Percentiles rank a stretch among this genome's conserved stretches.
phyloP scores from a whole-genome alignment of 73 alveolate genomes.

The Paramecium octaurelia region DNA sequence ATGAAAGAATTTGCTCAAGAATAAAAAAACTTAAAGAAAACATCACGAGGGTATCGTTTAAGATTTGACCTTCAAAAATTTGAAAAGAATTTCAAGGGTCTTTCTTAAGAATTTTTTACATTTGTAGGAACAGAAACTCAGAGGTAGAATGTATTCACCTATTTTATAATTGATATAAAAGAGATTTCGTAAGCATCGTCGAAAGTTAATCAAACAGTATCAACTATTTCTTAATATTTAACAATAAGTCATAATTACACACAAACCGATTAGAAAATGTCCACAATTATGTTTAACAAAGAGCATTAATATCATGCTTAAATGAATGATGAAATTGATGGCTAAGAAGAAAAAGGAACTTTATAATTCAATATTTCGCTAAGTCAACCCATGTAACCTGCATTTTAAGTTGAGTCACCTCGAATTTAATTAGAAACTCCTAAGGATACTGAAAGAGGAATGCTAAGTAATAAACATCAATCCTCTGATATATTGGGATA shows the following conservation, averaged over 20 bases:
- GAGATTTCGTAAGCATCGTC: background rate
- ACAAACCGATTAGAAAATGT: background rate
- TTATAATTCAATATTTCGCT: background rate
- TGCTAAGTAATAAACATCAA: background rate
- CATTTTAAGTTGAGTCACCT: background rate
- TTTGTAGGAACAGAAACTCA: background rate
- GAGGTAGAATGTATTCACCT: background rate
- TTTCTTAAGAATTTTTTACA: background rate
- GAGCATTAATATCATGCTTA: background rate
- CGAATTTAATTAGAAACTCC: constrained; percentile 24
- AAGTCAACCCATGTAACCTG: background rate
- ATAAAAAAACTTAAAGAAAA: background rate
- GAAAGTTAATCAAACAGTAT: background rate
- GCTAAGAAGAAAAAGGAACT: background rate
- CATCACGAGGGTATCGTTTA: background rate
- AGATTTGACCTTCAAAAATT: background rate
- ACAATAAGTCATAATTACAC: background rate
- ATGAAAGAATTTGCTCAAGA: background rate
- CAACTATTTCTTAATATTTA: background rate
- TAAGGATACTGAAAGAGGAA: constrained; percentile 4
- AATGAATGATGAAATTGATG: background rate
- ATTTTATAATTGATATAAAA: background rate
- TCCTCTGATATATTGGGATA: background rate
- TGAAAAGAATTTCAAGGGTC: background rate
- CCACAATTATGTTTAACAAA: background rate